Base-by-base conservation (phyloP, 2,329 filamentous ascomycete species). In the Byssochlamys sp. region DNA sequence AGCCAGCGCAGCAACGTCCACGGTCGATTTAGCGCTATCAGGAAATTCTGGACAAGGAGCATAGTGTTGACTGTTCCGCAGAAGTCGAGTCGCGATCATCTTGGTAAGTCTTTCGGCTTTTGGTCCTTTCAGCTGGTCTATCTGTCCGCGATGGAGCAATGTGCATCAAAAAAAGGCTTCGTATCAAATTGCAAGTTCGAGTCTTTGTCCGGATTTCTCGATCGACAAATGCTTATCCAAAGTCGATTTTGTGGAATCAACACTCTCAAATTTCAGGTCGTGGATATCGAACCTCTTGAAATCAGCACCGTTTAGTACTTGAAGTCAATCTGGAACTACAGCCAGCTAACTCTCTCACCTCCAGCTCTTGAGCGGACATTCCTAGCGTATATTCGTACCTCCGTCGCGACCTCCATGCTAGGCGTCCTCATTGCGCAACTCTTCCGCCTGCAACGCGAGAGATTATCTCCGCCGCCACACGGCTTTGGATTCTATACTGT, bases 41-140 rank as follows among this genome's bases (percentile, higher is more conserved):
- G 57, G 84, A 92, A 67, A 82, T 97, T 49, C 94, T 99, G 73
- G 90, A 87, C 61, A 86, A 95, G 73, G n/a, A 58, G 75, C 61
- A 68, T 76, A 6, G 67, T 66, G 3, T 52, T 75, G 60, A 71
- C 67, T 0, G 73, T 76, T 12, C 61, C 71, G 10, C 71, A 74
- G 54, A 73, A 73, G 58, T 71, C 66, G 27, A 75, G 75, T 61
- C 67, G 74, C 3, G 74, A 76, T 62, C 70, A 76, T 63, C 73
- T 72, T 56, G 74, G 74, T 76, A 61, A 57, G 67, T 64, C 10
- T 35, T 48, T 26, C 27, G 11, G 19, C 11, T 31, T 19, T 25
- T 52, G 29, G 10, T 31, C 11, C 26, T 25, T 33, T 35, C 5
- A 24, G 5, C 14, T 31, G 10, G 26, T 28, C n/a, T 24, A 29